Percentiles rank a stretch among this genome's conserved stretches.
phyloP scores from a whole-genome alignment of 768 basidiomycete species.

The Macrolepiota albuminosa region DNA sequence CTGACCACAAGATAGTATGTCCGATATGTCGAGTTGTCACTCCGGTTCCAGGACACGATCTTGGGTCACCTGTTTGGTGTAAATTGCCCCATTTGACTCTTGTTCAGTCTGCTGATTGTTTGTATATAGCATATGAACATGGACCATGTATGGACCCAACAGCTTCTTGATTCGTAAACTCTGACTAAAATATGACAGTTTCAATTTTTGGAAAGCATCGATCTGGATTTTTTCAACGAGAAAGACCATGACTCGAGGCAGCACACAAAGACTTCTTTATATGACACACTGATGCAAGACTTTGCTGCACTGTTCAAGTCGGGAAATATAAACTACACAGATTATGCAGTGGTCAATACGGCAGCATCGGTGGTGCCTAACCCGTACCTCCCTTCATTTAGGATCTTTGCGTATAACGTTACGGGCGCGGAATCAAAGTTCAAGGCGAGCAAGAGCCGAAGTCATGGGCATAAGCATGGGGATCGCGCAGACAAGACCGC shows the following conservation, averaged over 20 bases:
- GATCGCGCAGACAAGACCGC: constrained; percentile 38
- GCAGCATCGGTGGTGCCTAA: constrained; percentile 85
- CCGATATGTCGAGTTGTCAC: constrained; percentile 68
- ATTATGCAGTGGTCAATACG: constrained; percentile 76
- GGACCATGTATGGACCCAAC: constrained; percentile 53
- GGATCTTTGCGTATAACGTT: constrained; percentile 80
- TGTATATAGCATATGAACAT: constrained; percentile 70
- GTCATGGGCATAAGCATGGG: constrained; percentile 45
- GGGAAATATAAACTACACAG: constrained; percentile 49
- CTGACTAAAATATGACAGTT: constrained; percentile 33
- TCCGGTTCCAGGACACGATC: constrained; percentile 84
- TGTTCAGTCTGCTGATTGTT: constrained; percentile 23
- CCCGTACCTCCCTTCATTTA: constrained; percentile 74
- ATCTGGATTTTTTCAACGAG: constrained; percentile 41
- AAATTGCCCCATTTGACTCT: constrained; percentile 25
- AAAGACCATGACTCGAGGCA: constrained; percentile 8
- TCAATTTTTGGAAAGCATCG: constrained; percentile 49
- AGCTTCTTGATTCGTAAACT: neutral
- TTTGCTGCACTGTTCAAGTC: constrained; percentile 57
- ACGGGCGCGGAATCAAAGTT: constrained; percentile 31
- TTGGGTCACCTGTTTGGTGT: constrained; percentile 84
- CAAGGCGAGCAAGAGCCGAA: constrained; percentile 31
- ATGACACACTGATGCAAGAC: constrained; percentile 56
- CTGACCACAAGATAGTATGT: constrained; percentile 38
- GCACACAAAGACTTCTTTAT: constrained; percentile 32